These are phyloP conservation scores for Entrophospora sp. DNA, from an alignment of 192 early-diverging fungal genomes.

Conservation along the genomic window DNA sequence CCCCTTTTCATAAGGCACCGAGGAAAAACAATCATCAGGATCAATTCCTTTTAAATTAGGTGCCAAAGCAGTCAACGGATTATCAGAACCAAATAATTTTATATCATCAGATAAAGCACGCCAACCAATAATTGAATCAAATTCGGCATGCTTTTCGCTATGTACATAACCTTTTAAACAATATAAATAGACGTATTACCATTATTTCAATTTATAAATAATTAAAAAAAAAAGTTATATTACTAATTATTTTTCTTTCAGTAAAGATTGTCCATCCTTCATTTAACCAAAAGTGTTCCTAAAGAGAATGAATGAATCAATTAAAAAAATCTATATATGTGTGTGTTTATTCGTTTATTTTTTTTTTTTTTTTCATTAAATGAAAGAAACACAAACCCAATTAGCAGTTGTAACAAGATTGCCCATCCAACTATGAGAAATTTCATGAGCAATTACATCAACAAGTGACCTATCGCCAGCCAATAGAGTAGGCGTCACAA, in stretches of 20 bases:
- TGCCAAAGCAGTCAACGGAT: slow-evolving; percentile 60
- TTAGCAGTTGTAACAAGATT: slow-evolving; percentile 76
- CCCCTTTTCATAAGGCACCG: slow-evolving; percentile 92
- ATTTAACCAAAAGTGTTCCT: slow-evolving; percentile 83
- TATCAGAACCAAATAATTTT: slow-evolving; percentile 53
- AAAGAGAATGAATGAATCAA: not conserved
- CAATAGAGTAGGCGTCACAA: slow-evolving; percentile 93
- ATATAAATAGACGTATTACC: not conserved
- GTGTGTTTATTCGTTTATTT: not conserved
- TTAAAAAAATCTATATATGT: not conserved
- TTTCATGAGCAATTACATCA: slow-evolving; percentile 93
- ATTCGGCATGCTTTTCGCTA: slow-evolving; percentile 71
- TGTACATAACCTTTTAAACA: slow-evolving; percentile 50
- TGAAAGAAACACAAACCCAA: slow-evolving; percentile 69
- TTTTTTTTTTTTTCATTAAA: too few species aligned
- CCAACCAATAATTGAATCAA: slow-evolving; percentile 78
- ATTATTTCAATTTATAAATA: not conserved
- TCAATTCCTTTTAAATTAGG: slow-evolving; percentile 67
- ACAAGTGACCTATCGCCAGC: slow-evolving; percentile 91
- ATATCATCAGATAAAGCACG: slow-evolving; percentile 66
- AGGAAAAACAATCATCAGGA: slow-evolving; percentile 74
- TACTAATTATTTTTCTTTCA: slow-evolving; percentile 76
- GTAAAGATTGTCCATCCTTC: slow-evolving; percentile 94
- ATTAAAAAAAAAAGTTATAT: not conserved
- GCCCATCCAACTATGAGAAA: slow-evolving; percentile 86